Conservation (phyloP, 2,329 filamentous ascomycete genomes). For the Diaporthe capsici region DNA sequence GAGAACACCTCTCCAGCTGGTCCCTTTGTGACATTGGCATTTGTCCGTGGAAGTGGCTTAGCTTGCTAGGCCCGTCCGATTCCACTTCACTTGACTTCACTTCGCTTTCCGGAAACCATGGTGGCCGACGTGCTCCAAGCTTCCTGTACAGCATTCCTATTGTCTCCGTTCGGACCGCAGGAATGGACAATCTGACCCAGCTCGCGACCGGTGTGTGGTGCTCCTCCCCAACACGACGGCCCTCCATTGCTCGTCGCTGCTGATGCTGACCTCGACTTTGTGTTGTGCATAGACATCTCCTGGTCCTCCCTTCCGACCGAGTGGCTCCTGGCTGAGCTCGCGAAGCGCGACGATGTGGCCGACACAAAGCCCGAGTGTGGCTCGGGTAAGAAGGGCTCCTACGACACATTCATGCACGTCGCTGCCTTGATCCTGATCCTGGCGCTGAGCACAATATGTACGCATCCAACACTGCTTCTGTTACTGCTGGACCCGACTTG, state of each 20-base stretch:
- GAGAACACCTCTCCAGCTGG: slow-evolving; percentile 17
- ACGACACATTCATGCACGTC: slow-evolving; percentile 78
- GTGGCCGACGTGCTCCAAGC: neutral
- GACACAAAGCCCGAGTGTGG: slow-evolving; percentile 66
- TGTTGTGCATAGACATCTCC: slow-evolving; percentile 49
- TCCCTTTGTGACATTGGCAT: slow-evolving; percentile 22
- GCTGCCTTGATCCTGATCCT: slow-evolving; percentile 78
- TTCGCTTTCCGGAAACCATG: slow-evolving; percentile 3
- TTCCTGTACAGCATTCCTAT: slow-evolving; percentile 11
- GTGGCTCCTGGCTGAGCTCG: slow-evolving; percentile 66
- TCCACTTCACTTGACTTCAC: neutral
- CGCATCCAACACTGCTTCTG: slow-evolving; percentile 40
- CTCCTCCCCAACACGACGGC: neutral
- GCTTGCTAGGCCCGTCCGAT: neutral
- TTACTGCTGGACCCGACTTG: too few species aligned
- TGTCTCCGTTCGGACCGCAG: neutral
- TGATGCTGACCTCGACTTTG: slow-evolving; percentile 11
- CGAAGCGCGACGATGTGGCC: slow-evolving; percentile 58
- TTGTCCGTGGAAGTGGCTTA: slow-evolving; percentile 7
- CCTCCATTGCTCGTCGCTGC: neutral
- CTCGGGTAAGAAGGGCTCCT: slow-evolving; percentile 65
- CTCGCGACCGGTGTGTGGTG: slow-evolving; percentile 30
- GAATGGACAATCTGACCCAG: slow-evolving; percentile 36
- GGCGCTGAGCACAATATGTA: slow-evolving; percentile 70
- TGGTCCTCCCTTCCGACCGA: slow-evolving; percentile 68